Base-by-base conservation (phyloP, 148 eudicot genomes). In the Amaranthus hypochondriacus region DNA sequence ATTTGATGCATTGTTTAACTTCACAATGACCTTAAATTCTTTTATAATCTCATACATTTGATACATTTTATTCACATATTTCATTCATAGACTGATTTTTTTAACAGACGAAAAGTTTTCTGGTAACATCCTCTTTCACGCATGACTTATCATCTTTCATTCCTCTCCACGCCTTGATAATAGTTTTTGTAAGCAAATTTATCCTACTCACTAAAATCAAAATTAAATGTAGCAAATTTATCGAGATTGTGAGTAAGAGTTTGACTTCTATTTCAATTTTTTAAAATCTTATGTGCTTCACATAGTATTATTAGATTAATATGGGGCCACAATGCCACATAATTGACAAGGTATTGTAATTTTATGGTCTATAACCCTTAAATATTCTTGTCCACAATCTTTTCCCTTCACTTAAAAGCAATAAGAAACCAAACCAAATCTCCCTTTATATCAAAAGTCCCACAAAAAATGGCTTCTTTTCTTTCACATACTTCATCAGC, bases 381-480 rank as follows among this genome's bases (percentile, higher is more conserved):
- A 66, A 54, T 49, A n/a, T 52, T 78, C 61, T 56, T 74, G 66
- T 78, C 78, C 82, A 74, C 77, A 46, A 28, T 9, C 48, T 13
- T 18, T 12, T 46, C 11, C n/a, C 5, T 3, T 69, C 74, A 9
- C 62, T 58, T 9, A 79, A 3, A 62, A 7, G 10, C 15, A 48
- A 47, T 73, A 42, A 5, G 2, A 48, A 10, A 58, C 12, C 5
- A 13, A 42, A 15, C 68, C 48, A 52, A 48, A 39, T 54, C 73
- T 66, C 67, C 57, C 48, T 44, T 47, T 48, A 18, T 47, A 5
- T 5, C 21, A 6, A 42, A 3, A 39, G 62, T 50, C 18, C 9
- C 59, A 66, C 54, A 54, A 43, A 49, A 75, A 50, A 90, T 90
- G 96, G 85, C 92, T 3, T 76, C 86, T 48, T 72, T 78, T 18